Base-by-base conservation (phyloP, 2,329 filamentous ascomycete genomes). In the Diplodia mutila region DNA sequence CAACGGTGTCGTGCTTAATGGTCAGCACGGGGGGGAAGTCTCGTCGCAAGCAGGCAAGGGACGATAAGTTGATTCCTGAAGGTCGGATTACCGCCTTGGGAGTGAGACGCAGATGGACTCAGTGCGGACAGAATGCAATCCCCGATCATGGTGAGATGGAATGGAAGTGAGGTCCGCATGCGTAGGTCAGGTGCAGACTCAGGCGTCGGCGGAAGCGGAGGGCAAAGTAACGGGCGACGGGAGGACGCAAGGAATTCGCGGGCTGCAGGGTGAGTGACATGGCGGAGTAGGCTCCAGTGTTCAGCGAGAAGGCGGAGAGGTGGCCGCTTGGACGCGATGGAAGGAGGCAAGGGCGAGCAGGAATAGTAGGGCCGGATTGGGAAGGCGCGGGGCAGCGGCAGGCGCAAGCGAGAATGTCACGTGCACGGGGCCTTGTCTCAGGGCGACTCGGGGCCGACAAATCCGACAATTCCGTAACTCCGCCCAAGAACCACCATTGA, bases 391-490 rank as follows among this genome's bases (percentile, higher is more conserved):
- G 12, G 53, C 11, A 18, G 52, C 53, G 29, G 53, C 53, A 55
- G 32, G 16, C 27, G 27, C 9, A 37, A 51, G 46, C 42, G 59
- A 63, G 51, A 6, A n/a, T n/a, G 32, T 57, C 53, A 57, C 53
- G 53, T 57, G 53, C n/a, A 16, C n/a, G 14, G 14, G 29, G 53
- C 27, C 25, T 5, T n/a, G 18, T n/a, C 16, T 46, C 27, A 8
- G 32, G 21, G 9, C 11, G 6, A 16, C 39, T 32, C 59, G n/a
- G n/a, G n/a, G n/a, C n/a, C 59, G 59, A 63, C 59, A 63, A 51
- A 51, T 63, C 59, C 59, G 59, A 63, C 42, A 63, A 63, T 21
- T 63, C 59, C 59, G 59, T 63, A 63, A 37, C 59, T 63, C 59
- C 46, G 59, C 59, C 39, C 46, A 63, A 11, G 29, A 5, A 63